Percentiles rank a stretch among this genome's conserved stretches.
These are phyloP conservation scores for Penicillium sp. DNA, from an alignment of 2,329 filamentous ascomycete species.

Conservation along the genomic window DNA sequence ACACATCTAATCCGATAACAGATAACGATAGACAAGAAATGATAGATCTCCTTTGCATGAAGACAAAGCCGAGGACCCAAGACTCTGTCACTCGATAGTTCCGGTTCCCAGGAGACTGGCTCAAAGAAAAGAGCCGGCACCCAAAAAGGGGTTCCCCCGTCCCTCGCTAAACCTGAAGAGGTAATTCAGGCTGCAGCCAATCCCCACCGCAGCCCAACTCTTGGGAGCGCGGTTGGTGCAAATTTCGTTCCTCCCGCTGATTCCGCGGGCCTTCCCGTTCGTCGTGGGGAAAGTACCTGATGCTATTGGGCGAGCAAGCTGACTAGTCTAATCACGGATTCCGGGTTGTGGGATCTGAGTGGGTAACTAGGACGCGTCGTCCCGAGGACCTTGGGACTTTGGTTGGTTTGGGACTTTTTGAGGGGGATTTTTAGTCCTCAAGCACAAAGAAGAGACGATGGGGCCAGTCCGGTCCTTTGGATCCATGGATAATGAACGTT, in stretches of 20 bases:
- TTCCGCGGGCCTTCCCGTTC: constrained; percentile 22
- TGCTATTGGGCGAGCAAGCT: constrained; percentile 1
- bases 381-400: neutral
- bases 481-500: neutral
- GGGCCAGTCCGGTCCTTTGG: neutral
- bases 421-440: neutral
- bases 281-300: neutral
- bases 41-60: constrained; percentile 11
- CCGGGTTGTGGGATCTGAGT: neutral
- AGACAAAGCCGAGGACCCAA: neutral
- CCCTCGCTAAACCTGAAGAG: neutral
- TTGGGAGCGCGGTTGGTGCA: constrained; percentile 5
- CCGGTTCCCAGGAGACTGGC: neutral
- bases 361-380: neutral
- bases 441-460: neutral
- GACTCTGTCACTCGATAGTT: neutral
- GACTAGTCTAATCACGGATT: constrained; percentile 1
- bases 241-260: constrained; percentile 9
- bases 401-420: neutral
- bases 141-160: neutral
- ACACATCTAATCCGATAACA: neutral
- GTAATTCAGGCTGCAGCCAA: neutral
- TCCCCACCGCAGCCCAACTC: constrained; percentile 16
- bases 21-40: constrained; percentile 2
- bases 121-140: neutral